Evolutionary conservation across 352 stramenopile genomes (phyloP), one percentile per base, ranked within the genome.

Genomic region (Phytopythium ostracodes): DNA sequence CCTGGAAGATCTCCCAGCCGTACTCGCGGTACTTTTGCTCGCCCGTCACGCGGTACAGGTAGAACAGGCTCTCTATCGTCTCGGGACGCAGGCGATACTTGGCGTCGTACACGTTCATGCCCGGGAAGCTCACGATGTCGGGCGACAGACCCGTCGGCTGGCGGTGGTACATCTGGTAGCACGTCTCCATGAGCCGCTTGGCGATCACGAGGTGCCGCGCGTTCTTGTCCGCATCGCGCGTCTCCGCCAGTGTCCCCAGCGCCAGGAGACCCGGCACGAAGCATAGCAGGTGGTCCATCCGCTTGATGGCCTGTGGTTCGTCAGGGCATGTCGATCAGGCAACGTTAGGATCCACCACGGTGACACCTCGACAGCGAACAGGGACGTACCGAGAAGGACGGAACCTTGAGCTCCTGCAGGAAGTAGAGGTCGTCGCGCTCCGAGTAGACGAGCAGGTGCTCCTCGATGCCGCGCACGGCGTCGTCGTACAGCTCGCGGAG

Each of bases 251-350:
- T 31, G 81, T 91, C n/a, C 96, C 97, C n/a, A 99, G 78, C 5
- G 96, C 96, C 14, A 99, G 71, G 40, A 97, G 80, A 11, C 92
- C 94, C 0, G 89, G 84, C 17, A 98, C 87, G 59, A 99, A 99
- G 75, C 97, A 99, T 14, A 96, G 81, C 56, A 99, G 75, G 70
- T 99, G 96, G 62, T 99, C 94, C 95, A 99, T 98, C 56, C 92
- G 81, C 60, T 91, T 60, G n/a, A 77, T 44, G 17, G 56, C 63
- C 35, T 71, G 70, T 44, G 4, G 38, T n/a, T 44, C 38, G 14
- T 5, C 25, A 55, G 5, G 35, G 25, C 68, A 18, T n/a, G 46
- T 35, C 27, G 29, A 4, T 27, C 20, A 62, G 59, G 18, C 44
- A 7, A 11, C 22, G 44, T 51, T 17, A 51, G 44, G 0, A 9